These are phyloP conservation scores for Ceratonia siliqua DNA, from an alignment of 306 rosid species.

Conservation along the genomic window DNA sequence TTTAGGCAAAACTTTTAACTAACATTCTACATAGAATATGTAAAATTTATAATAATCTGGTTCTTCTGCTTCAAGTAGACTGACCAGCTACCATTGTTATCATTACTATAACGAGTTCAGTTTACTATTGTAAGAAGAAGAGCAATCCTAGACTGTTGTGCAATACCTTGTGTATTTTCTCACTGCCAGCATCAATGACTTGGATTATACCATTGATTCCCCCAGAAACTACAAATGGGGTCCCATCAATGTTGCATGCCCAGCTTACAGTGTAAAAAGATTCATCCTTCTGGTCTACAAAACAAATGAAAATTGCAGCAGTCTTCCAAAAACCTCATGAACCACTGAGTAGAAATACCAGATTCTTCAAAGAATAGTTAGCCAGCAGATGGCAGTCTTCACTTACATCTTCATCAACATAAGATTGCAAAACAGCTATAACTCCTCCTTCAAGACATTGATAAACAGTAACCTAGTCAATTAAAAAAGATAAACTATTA, in stretches of 20 bases:
- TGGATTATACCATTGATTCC: slow-evolving; percentile 86
- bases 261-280: slow-evolving; percentile 90
- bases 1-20: neutral
- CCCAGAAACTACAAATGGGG: slow-evolving; percentile 80
- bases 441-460: slow-evolving; percentile 62
- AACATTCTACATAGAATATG: slow-evolving; percentile 18
- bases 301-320: slow-evolving; percentile 38
- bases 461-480: slow-evolving; percentile 62
- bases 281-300: slow-evolving; percentile 94
- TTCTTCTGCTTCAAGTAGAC: slow-evolving; percentile 22
- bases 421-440: slow-evolving; percentile 89
- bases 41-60: neutral
- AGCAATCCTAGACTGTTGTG: neutral
- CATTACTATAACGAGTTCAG: neutral
- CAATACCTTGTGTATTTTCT: slow-evolving; percentile 84
- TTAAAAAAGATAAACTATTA: neutral
- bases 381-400: neutral
- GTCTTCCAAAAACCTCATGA: neutral
- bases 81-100: slow-evolving; percentile 16
- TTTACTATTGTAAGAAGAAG: neutral
- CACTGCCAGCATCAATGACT: slow-evolving; percentile 78
- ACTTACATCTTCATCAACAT: slow-evolving; percentile 93
- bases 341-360: neutral
- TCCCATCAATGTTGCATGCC: slow-evolving; percentile 75
- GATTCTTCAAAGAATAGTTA: neutral